Base-by-base conservation (phyloP, 1,284 basidiomycete genomes). In the Apiotrichum gamsii region DNA sequence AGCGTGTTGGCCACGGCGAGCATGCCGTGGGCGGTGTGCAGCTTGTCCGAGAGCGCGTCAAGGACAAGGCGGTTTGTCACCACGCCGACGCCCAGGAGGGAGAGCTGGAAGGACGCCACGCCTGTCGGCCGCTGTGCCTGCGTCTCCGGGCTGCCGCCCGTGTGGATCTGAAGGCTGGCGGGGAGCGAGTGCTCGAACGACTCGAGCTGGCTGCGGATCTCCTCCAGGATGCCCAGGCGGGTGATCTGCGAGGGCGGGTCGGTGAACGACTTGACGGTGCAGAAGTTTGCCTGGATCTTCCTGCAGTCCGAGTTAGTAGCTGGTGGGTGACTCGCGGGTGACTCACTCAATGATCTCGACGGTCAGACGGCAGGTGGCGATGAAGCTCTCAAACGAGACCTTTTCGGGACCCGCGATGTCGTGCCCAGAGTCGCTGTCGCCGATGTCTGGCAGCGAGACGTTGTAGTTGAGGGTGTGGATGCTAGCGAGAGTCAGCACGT, bases 51-150 rank as follows among this genome's bases (percentile, higher is more conserved):
- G 18, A 61, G 16, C 0, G 40, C 35, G 3, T 60, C 55, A 3
- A 64, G 30, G 1, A 53, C 45, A 8, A 65, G 43, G 1, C 60
- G 60, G 20, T 60, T 50, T 0, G 58, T 40, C 10, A 61, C 47
- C 15, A 62, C 39, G 9, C 39, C 32, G 6, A 64, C 36, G 10
- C 63, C 65, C 9, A 57, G 42, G 8, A 59, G 39, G 8, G 61
- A 61, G 2, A 67, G 38, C 38, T 61, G 62, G 15, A 61, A 49
- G 0, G 65, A 65, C 5, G 57, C 65, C 65, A 49, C 4, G 13
- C n/a, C n/a, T n/a, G n/a, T n/a, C n/a, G n/a, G n/a, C n/a, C n/a
- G n/a, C n/a, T n/a, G n/a, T n/a, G n/a, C n/a, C n/a, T n/a, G 30
- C 8, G 5, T 19, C 19, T 10, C 28, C 8, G 9, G 25, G 8